Conservation (phyloP, 2,329 filamentous ascomycete genomes). For the Fusarium sp. region DNA sequence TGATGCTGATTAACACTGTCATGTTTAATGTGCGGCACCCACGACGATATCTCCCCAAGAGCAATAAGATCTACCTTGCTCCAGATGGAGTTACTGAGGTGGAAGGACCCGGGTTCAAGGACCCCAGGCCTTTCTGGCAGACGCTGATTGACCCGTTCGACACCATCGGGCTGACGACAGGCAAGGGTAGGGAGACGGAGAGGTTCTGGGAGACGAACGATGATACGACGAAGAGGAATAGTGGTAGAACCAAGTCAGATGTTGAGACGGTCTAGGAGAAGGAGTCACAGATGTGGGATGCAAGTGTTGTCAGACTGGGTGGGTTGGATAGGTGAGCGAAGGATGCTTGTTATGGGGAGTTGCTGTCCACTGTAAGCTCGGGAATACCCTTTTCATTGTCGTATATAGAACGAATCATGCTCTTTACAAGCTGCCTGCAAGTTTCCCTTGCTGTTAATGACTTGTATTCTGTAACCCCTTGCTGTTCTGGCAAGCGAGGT, state of each 20-base stretch:
- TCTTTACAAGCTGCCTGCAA: neutral
- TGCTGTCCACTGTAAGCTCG: neutral
- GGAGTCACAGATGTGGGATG: neutral
- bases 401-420: neutral
- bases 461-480: neutral
- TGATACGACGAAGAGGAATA: neutral
- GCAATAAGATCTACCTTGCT: conserved; percentile 62
- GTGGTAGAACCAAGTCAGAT: conserved; percentile 10
- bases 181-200: conserved; percentile 46
- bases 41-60: conserved; percentile 61
- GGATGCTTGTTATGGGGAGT: neutral
- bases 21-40: conserved; percentile 66
- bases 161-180: conserved; percentile 49
- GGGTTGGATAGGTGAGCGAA: neutral
- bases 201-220: conserved; percentile 51
- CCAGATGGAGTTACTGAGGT: conserved; percentile 63
- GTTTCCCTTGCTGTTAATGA: neutral
- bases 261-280: conserved; percentile 10
- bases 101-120: conserved; percentile 61
- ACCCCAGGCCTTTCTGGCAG: conserved; percentile 56
- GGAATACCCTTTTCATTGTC: neutral
- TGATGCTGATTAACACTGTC: conserved; percentile 64
- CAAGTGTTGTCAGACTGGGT: neutral
- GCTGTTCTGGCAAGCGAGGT: neutral
- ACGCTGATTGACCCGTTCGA: conserved; percentile 59